Evolutionary conservation across 257 asterid species (phyloP), one percentile per base, ranked within the genome.

Genomic region (Gentiana straminea): DNA sequence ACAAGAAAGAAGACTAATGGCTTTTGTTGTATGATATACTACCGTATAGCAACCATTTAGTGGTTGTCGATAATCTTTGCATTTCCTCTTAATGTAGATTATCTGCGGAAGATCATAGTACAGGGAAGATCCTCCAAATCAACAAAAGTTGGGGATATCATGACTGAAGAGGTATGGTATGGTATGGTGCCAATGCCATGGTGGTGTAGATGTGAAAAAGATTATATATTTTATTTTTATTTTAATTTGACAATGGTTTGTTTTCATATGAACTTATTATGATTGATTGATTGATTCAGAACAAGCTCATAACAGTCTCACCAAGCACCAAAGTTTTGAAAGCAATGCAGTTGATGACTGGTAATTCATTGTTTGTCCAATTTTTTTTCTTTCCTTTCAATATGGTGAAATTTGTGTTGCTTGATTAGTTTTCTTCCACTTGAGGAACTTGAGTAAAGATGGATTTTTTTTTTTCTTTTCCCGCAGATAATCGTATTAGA

Each of bases 311-410:
- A 54, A 89, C 97, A 0, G 93, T 89, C 44, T 81, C 89, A 39
- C 94, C 94, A 2, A 79, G 80, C 47, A 89, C 95, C 49, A 89
- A 84, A 73, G 97, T 82, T 54, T 65, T 89, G 81, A 81, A 82
- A 79, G 97, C 97, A 64, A 89, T 89, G 97, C 94, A 89, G 51
- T 75, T 89, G 64, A 89, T 89, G 97, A 89, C 97, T 59, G 94
- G 97, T 89, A 66, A 43, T 33, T 33, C 12, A 1, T 4, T 32
- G 50, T 47, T n/a, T 1, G 5, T 33, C 3, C 33, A 7, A 47
- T 41, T 44, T 48, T 2, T 11, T 33, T 39, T 13, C 24, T 48
- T 49, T 58, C 10, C 6, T 6, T 11, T 13, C 57, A 44, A 12
- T 15, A 44, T 37, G 33, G 12, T 1, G 24, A 8, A 47, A 10